Evolutionary conservation across 2,329 filamentous ascomycete species (phyloP), one percentile per base, ranked within the genome.

Genomic region (Colletotrichum kahawae): DNA sequence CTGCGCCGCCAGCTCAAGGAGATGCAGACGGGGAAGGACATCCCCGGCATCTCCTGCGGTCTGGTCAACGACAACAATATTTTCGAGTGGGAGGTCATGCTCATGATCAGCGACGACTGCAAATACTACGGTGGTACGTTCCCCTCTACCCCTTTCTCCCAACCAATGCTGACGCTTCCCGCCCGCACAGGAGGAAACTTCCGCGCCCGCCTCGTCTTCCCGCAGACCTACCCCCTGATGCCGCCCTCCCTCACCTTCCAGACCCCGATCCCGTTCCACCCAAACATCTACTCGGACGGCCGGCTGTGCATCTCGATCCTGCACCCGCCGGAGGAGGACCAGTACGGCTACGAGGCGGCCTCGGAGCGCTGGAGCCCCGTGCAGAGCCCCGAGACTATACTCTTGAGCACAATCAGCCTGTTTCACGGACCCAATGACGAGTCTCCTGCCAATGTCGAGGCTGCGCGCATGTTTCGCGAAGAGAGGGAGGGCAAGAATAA

Each of bases 31-130:
- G 93, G 95, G 83, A 96, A 95, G 82, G 95, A 98, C 84, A 94
- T 98, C 62, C 95, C 95, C 0, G 97, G 96, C 68, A 98, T 98
- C 82, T 98, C 95, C 77, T 98, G 95, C 80, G 97, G 97, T 1
- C 88, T 99, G 57, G 92, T 96, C 67, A 92, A 93, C 80, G 94
- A 94, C 83, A 94, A 87, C 85, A 98, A 98, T 83, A 92, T 98
- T 12, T 98, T 98, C 79, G 94, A 98, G 87, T 99, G 97, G 97
- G 96, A 98, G 85, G 95, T 98, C 24, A 98, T 98, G 94, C 92
- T 99, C 76, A 98, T 99, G 96, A 96, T 98, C 78, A 95, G 92
- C 77, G 96, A 98, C 80, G 95, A 98, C 82, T 96, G 94, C 85
- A 96, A 96, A 85, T 94, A 95, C 84, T 98, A 98, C 80, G 96